A percentile compares a stretch with the other conserved stretches of the same genome.
These are phyloP conservation scores for Bjerkandera adusta DNA, from an alignment of 1,284 basidiomycete genomes.

Conservation along the genomic window DNA sequence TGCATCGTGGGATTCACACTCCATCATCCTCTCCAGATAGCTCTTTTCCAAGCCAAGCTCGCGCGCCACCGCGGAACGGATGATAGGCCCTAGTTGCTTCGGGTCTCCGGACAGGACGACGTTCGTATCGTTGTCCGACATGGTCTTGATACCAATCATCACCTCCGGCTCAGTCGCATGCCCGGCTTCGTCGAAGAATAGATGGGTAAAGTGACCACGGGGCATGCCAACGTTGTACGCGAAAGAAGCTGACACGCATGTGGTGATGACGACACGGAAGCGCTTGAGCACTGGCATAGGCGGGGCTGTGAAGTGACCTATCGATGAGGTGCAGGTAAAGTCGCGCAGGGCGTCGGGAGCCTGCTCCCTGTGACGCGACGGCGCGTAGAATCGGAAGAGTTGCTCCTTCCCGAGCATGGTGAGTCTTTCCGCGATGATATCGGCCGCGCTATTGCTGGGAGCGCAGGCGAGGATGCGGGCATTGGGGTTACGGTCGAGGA, in stretches of 20 bases:
- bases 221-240: slow-evolving; percentile 41
- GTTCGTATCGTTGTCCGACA: slow-evolving; percentile 51
- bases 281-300: slow-evolving; percentile 36
- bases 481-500: slow-evolving; percentile 40
- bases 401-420: slow-evolving; percentile 32
- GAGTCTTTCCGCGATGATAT: slow-evolving; percentile 58
- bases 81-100: slow-evolving; percentile 61
- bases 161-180: slow-evolving; percentile 55
- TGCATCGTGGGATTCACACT: slow-evolving; percentile 41
- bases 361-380: slow-evolving; percentile 45
- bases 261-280: slow-evolving; percentile 57
- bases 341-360: slow-evolving; percentile 42
- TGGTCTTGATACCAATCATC: slow-evolving; percentile 54
- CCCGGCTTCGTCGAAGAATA: slow-evolving; percentile 43
- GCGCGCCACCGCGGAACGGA: slow-evolving; percentile 49
- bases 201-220: slow-evolving; percentile 34
- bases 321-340: slow-evolving; percentile 38
- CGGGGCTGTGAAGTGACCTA: slow-evolving; percentile 48
- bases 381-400: slow-evolving; percentile 65
- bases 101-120: slow-evolving; percentile 60
- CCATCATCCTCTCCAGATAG: slow-evolving; percentile 59
- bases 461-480: slow-evolving; percentile 62
- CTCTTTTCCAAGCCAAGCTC: slow-evolving; percentile 50
- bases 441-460: slow-evolving; percentile 61
- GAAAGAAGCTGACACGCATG: slow-evolving; percentile 49